Evolutionary conservation across 495 filamentous ascomycete genomes (phyloP).

Genomic region (Staphylotrichum longicolle): DNA sequence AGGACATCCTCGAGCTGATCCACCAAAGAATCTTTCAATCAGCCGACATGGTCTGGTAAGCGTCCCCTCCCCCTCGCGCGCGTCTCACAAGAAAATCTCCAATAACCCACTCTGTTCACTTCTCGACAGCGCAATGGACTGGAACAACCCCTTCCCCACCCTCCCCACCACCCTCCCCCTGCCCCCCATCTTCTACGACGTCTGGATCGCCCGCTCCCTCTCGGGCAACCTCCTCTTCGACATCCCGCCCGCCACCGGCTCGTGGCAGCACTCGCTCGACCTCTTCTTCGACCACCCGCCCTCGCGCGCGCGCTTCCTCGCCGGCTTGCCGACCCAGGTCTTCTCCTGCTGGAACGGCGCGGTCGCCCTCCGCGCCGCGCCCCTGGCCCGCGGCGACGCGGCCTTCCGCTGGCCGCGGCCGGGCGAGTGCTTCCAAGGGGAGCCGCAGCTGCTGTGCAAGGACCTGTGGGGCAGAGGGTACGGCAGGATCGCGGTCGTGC

Average conservation of each 20-base stretch:
- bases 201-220: conserved; percentile 49
- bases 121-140: conserved; percentile 44
- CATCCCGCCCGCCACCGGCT: conserved; percentile 39
- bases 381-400: conserved; percentile 15
- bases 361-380: conserved; percentile 23
- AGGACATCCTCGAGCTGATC: conserved; percentile 52
- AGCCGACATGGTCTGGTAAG: conserved; percentile 48
- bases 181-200: conserved; percentile 46
- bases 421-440: too few relatives aligned
- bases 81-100: too few relatives aligned
- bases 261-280: conserved; percentile 13
- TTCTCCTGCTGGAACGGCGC: conserved; percentile 55
- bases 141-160: conserved; percentile 34
- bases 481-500: too few relatives aligned
- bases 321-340: conserved; percentile 46
- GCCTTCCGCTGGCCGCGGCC: conserved; percentile 35
- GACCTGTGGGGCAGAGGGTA: too few relatives aligned
- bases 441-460: too few relatives aligned
- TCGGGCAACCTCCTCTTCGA: conserved; percentile 50
- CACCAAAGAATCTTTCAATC: conserved; percentile 43
- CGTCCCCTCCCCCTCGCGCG: not conserved
- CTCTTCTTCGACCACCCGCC: conserved; percentile 42
- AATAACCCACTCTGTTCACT: not conserved
- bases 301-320: conserved; percentile 27
- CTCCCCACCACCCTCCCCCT: not conserved